A percentile compares a stretch with the other conserved stretches of the same genome.
phyloP scores from a whole-genome alignment of 192 early-diverging fungal genomes.

The Tieghemiomyces parasiticus region DNA sequence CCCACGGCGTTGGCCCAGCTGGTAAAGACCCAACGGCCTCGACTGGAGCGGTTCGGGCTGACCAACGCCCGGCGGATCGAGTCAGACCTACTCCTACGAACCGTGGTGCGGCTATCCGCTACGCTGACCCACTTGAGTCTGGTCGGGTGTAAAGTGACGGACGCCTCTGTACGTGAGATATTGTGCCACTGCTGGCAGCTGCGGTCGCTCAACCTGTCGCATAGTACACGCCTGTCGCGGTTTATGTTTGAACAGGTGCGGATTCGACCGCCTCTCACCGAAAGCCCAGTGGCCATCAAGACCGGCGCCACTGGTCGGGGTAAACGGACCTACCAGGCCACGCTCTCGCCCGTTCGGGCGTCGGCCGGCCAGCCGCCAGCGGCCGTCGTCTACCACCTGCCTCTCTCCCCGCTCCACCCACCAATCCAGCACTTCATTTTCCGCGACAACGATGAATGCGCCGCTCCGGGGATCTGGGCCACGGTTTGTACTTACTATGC shows the following conservation, averaged over 20 bases:
- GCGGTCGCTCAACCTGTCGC: background rate
- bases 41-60: background rate
- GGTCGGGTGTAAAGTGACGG: background rate
- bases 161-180: background rate
- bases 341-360: background rate
- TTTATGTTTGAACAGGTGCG: conserved; percentile 4
- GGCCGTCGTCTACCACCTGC: background rate
- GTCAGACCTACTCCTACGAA: background rate
- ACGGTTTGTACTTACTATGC: conserved; percentile 1
- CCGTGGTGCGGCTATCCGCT: background rate
- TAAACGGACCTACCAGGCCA: no score
- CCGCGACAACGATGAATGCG: conserved; percentile 1
- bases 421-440: background rate
- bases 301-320: background rate
- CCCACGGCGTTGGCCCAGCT: background rate
- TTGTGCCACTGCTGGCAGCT: background rate
- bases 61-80: background rate
- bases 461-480: conserved; percentile 4
- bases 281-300: background rate
- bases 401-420: background rate
- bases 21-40: background rate
- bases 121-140: background rate
- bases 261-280: background rate
- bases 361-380: background rate
- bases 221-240: conserved; percentile 3